Conservation (phyloP, 352 stramenopile genomes). For the Phytophthora pluvialis region DNA sequence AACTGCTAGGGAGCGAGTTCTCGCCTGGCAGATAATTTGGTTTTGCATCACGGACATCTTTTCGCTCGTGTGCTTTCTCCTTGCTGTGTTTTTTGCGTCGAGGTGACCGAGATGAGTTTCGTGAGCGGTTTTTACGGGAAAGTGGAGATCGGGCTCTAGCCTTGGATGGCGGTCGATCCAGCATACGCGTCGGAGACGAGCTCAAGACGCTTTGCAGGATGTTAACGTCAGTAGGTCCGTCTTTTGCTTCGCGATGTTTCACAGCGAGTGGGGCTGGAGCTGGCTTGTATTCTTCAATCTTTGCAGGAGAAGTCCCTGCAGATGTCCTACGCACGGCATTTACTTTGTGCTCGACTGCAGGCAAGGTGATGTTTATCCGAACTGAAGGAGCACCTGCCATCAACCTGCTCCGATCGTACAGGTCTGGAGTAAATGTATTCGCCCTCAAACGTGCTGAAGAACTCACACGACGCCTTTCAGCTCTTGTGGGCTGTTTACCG, state of each 20-base stretch:
- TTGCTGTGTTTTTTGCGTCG: constrained; percentile 16
- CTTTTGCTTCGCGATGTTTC: constrained; percentile 1
- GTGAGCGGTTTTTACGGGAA: constrained; percentile 4
- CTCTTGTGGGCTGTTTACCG: not conserved
- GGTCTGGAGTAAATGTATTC: not conserved
- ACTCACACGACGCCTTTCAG: not conserved
- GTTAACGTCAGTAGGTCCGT: not conserved
- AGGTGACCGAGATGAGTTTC: constrained; percentile 10
- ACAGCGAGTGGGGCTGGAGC: not conserved
- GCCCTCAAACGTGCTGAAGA: not conserved
- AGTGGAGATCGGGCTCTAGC: constrained; percentile 9
- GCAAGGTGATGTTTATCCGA: constrained; percentile 49
- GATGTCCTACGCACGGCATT: constrained; percentile 8
- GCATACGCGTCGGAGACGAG: constrained; percentile 28
- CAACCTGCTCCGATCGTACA: constrained; percentile 14
- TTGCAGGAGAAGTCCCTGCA: constrained; percentile 15
- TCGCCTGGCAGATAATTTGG: constrained; percentile 36
- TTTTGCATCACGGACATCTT: constrained; percentile 3
- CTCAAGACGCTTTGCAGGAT: constrained; percentile 21
- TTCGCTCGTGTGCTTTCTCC: constrained; percentile 8
- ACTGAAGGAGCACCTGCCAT: constrained; percentile 29
- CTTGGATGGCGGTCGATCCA: constrained; percentile 24
- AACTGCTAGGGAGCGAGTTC: constrained; percentile 68
- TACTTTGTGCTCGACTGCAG: constrained; percentile 34
- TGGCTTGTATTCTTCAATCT: constrained; percentile 18